Conservation (phyloP, 2,329 filamentous ascomycete genomes). For the Teratosphaeria gauchensis region DNA sequence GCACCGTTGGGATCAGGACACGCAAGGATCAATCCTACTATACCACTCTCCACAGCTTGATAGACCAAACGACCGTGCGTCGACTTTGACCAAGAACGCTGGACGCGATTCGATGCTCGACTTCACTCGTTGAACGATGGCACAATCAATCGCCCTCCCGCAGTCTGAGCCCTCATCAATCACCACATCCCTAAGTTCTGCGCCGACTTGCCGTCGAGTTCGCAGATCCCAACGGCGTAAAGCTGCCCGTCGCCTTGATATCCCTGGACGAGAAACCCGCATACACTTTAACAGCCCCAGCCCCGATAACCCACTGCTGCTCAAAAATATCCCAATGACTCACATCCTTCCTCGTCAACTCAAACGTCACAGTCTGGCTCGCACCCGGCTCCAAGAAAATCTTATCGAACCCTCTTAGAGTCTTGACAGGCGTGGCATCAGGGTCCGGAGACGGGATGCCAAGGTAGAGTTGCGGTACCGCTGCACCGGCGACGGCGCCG, state of each 20-base stretch:
- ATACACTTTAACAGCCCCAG: constrained; percentile 7
- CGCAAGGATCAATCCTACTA: too few species aligned
- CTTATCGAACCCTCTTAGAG: constrained; percentile 20
- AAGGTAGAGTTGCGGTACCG: constrained; percentile 47
- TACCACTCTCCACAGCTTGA: too few species aligned
- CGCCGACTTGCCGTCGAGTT: not conserved
- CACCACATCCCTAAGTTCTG: not conserved
- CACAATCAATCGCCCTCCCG: too few species aligned
- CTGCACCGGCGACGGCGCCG: constrained; percentile 43
- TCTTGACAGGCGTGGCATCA: constrained; percentile 18
- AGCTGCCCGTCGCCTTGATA: constrained; percentile 8
- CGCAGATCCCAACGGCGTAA: constrained; percentile 5
- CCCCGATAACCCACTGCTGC: constrained; percentile 20
- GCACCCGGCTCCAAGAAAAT: constrained; percentile 2
- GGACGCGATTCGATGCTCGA: too few species aligned
- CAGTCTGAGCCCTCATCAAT: not conserved
- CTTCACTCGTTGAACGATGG: too few species aligned
- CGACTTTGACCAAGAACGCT: too few species aligned
- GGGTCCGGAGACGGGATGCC: constrained; percentile 30
- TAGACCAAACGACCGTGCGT: too few species aligned
- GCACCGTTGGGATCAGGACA: too few species aligned
- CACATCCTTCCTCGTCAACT: constrained; percentile 6
- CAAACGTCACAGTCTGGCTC: constrained; percentile 5
- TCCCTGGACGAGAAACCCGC: constrained; percentile 21
- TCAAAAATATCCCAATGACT: constrained; percentile 22